These are phyloP conservation scores for Fusarium staphyleae DNA, from an alignment of 2,329 filamentous ascomycete species.

Conservation along the genomic window DNA sequence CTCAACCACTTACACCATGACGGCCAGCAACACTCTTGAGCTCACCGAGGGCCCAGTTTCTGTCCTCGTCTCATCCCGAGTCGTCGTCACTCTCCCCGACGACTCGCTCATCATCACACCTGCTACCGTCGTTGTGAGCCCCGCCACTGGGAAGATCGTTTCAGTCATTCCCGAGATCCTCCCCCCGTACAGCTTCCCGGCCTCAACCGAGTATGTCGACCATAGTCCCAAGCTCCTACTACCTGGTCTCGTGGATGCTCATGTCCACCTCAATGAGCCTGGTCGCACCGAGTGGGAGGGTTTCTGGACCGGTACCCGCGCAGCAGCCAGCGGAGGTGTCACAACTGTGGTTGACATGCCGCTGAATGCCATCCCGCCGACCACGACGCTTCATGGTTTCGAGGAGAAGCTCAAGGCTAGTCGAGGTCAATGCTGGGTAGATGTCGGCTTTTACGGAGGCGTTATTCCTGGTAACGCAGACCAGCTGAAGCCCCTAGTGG, in stretches of 20 bases:
- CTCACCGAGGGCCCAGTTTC: constrained; percentile 57
- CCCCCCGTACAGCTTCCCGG: constrained; percentile 76
- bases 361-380: constrained; percentile 94
- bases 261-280: constrained; percentile 97
- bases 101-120: constrained; percentile 71
- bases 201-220: constrained; percentile 77
- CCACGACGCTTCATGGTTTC: constrained; percentile 84
- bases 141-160: constrained; percentile 81
- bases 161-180: constrained; percentile 76
- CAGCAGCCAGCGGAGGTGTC: constrained; percentile 93
- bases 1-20: constrained; percentile 39
- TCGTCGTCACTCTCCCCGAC: constrained; percentile 76
- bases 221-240: constrained; percentile 85
- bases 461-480: constrained; percentile 87
- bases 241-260: constrained; percentile 92
- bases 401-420: constrained; percentile 87
- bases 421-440: constrained; percentile 91
- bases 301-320: constrained; percentile 92
- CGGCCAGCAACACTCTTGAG: constrained; percentile 35
- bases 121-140: constrained; percentile 83
- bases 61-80: constrained; percentile 84
- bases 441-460: constrained; percentile 98
- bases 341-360: constrained; percentile 99
- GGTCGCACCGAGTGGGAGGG: constrained; percentile 98
- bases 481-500: constrained; percentile 80